These are phyloP conservation scores for Sodiomyces alkalinus DNA, from an alignment of 2,329 filamentous ascomycete genomes.

Conservation along the genomic window DNA sequence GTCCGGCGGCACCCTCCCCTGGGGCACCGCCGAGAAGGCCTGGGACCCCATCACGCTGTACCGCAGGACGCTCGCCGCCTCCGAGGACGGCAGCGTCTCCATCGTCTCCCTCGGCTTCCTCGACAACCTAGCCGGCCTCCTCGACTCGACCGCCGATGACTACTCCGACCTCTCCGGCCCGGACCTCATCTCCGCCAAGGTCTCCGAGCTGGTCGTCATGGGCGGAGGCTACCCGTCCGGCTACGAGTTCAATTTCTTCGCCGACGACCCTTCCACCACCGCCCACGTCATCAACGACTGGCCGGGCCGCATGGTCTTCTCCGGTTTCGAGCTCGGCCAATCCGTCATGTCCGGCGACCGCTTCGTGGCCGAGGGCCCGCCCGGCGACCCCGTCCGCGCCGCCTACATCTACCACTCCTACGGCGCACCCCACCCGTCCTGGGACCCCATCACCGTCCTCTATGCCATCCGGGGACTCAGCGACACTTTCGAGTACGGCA, in stretches of 20 bases:
- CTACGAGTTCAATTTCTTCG: slow-evolving; percentile 32
- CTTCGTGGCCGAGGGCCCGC: slow-evolving; percentile 17
- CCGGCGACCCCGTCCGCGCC: slow-evolving; percentile 18
- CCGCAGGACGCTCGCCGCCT: slow-evolving; percentile 23
- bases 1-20: slow-evolving; percentile 19
- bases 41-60: slow-evolving; percentile 29
- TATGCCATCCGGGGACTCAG: slow-evolving; percentile 22
- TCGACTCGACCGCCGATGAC: slow-evolving; percentile 26
- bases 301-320: slow-evolving; percentile 23
- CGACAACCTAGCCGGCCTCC: slow-evolving; percentile 28
- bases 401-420: slow-evolving; percentile 26
- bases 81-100: slow-evolving; percentile 24
- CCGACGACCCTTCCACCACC: slow-evolving; percentile 19
- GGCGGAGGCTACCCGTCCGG: slow-evolving; percentile 33
- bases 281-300: slow-evolving; percentile 30
- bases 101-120: slow-evolving; percentile 30
- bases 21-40: slow-evolving; percentile 17
- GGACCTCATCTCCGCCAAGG: slow-evolving; percentile 26
- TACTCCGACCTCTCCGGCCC: slow-evolving; percentile 22
- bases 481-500: slow-evolving; percentile 19
- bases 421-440: slow-evolving; percentile 17
- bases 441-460: slow-evolving; percentile 25
- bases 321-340: slow-evolving; percentile 27
- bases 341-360: slow-evolving; percentile 21
- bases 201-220: slow-evolving; percentile 34